phyloP scores from a whole-genome alignment of 1,284 basidiomycete genomes.

The Cryptococcus sp. region DNA sequence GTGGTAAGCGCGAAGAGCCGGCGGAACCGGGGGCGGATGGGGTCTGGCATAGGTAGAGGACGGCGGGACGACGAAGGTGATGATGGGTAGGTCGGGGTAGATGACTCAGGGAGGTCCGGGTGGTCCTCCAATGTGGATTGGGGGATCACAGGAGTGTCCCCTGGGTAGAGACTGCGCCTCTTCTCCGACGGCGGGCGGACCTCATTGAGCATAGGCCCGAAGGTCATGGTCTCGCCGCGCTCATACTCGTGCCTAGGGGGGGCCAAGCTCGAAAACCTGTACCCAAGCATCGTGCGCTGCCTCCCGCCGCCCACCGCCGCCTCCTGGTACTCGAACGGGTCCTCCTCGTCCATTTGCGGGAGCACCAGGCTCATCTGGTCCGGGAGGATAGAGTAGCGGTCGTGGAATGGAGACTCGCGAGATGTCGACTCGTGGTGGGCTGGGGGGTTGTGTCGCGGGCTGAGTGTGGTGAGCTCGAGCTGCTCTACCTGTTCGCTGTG shows the following conservation, averaged over 20 bases:
- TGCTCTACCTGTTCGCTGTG: conserved; percentile 1
- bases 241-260: conserved; percentile 12
- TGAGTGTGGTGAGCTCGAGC: conserved; percentile 25
- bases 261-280: conserved; percentile 22
- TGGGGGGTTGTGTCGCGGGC: conserved; percentile 2
- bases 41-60: neutral
- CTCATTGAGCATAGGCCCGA: conserved; percentile 19
- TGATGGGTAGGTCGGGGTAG: neutral
- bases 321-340: conserved; percentile 21
- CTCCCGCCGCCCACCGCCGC: conserved; percentile 1
- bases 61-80: neutral
- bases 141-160: conserved; percentile 20
- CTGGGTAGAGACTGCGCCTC: neutral
- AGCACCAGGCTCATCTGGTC: too few relatives aligned
- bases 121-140: conserved; percentile 12
- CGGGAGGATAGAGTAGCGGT: conserved; percentile 29
- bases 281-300: conserved; percentile 30
- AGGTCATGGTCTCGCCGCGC: conserved; percentile 14
- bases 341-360: conserved; percentile 6
- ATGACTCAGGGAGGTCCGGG: neutral
- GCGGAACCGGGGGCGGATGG: conserved; percentile 55
- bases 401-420: conserved; percentile 36
- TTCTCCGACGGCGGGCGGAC: neutral
- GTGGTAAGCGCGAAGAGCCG: conserved; percentile 67
- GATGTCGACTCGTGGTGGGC: neutral